phyloP scores from a whole-genome alignment of 345 rosid genomes.

The Corymbia maculata region DNA sequence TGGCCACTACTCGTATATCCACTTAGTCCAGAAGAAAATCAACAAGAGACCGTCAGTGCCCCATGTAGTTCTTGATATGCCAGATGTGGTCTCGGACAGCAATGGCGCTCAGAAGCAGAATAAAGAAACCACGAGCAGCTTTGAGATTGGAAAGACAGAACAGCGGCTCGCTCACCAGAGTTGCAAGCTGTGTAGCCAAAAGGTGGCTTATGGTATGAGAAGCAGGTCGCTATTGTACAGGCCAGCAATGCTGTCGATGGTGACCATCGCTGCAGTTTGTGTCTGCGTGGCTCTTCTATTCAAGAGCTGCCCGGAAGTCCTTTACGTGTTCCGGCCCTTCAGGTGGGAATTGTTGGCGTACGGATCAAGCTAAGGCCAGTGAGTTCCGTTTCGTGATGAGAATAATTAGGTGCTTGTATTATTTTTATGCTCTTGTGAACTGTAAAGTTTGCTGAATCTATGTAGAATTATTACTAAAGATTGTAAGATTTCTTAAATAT shows the following conservation, averaged over 20 bases:
- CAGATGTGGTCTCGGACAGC: slow-evolving; percentile 32
- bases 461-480: not conserved
- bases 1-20: slow-evolving; percentile 94
- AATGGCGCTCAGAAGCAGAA: slow-evolving; percentile 29
- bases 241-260: slow-evolving; percentile 97
- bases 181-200: slow-evolving; percentile 72
- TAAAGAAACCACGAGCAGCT: slow-evolving; percentile 22
- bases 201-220: slow-evolving; percentile 34
- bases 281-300: slow-evolving; percentile 95
- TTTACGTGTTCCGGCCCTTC: slow-evolving; percentile 85
- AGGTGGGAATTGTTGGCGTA: slow-evolving; percentile 91
- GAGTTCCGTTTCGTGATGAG: not conserved
- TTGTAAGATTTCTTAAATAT: not conserved
- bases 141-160: slow-evolving; percentile 43
- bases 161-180: slow-evolving; percentile 8
- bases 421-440: not conserved
- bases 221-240: slow-evolving; percentile 63
- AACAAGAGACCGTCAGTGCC: slow-evolving; percentile 34
- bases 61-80: slow-evolving; percentile 33
- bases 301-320: slow-evolving; percentile 93
- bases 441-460: not conserved
- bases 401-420: not conserved
- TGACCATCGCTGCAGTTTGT: slow-evolving; percentile 93
- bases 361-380: slow-evolving; percentile 20
- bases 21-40: slow-evolving; percentile 75